A percentile compares a stretch with the other conserved stretches of the same genome.
These are phyloP conservation scores for Myochromella boudieri DNA, from an alignment of 768 basidiomycete genomes.

Conservation along the genomic window DNA sequence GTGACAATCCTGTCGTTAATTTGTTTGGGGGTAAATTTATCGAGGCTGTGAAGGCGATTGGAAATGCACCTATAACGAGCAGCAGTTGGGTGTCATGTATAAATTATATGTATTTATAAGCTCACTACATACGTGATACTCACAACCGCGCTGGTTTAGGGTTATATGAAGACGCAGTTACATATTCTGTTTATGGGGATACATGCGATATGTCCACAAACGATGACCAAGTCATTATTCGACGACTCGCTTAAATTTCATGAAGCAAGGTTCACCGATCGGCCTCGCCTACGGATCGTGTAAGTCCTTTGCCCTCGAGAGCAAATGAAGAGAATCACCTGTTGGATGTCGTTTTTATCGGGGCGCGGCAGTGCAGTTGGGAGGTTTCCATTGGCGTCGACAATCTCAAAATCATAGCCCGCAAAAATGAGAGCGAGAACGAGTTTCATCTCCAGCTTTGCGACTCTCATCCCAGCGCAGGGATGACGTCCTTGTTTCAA, in stretches of 20 bases:
- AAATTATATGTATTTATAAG: too few species aligned
- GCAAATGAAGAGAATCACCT: conserved; percentile 17
- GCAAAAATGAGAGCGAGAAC: conserved; percentile 32
- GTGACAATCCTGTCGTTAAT: conserved; percentile 9
- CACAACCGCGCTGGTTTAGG: too few species aligned
- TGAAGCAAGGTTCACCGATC: conserved; percentile 25
- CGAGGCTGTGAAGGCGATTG: conserved; percentile 1
- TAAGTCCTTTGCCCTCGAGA: neutral
- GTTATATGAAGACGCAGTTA: too few species aligned
- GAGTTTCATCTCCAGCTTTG: conserved; percentile 39
- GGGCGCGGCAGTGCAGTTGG: conserved; percentile 25
- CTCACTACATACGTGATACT: too few species aligned
- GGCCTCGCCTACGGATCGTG: conserved; percentile 21
- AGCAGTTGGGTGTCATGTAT: too few species aligned
- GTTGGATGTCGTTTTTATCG: conserved; percentile 31
- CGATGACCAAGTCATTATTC: conserved; percentile 5
- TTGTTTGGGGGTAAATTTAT: conserved; percentile 1
- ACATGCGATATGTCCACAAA: neutral
- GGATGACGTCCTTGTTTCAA: conserved; percentile 39
- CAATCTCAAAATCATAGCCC: conserved; percentile 31
- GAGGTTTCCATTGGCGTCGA: conserved; percentile 29
- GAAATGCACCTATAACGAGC: conserved; percentile 10
- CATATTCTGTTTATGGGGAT: neutral
- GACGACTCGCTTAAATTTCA: conserved; percentile 25
- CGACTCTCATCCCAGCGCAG: conserved; percentile 37